phyloP scores from a whole-genome alignment of 2,329 filamentous ascomycete genomes.

The Geoglossum cookeanum region DNA sequence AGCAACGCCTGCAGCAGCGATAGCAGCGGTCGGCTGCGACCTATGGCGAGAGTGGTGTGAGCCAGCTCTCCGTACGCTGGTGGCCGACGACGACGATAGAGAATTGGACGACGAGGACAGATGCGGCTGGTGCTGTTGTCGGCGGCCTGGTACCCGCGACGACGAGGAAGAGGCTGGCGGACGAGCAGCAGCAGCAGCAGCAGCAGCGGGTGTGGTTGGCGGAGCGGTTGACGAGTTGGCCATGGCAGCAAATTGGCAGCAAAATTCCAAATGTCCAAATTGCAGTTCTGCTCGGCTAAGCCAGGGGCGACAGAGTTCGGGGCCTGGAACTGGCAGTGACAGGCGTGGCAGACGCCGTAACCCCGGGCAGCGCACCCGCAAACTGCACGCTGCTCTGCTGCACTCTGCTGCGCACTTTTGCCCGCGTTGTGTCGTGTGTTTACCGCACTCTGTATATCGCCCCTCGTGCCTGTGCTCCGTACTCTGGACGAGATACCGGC shows the following conservation, averaged over 20 bases:
- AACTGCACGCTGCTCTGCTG: no score
- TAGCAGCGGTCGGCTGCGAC: conserved; percentile 12
- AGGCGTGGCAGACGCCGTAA: not conserved
- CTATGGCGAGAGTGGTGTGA: conserved; percentile 17
- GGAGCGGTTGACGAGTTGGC: not conserved
- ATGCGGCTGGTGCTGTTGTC: not conserved
- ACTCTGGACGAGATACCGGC: no score
- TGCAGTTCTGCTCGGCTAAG: not conserved
- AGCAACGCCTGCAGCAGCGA: conserved; percentile 12
- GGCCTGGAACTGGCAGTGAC: not conserved
- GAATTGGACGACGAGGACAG: conserved; percentile 25
- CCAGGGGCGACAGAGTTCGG: not conserved
- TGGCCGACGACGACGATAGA: conserved; percentile 23
- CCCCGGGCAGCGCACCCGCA: not conserved
- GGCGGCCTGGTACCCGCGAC: not conserved
- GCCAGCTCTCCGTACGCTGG: conserved; percentile 23
- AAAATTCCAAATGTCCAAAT: not conserved
- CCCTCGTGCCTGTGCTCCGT: no score
- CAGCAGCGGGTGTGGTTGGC: not conserved
- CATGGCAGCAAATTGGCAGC: not conserved
- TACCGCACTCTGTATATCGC: no score
- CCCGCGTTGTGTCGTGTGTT: no score
- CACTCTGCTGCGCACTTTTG: no score
- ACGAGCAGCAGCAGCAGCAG: not conserved
- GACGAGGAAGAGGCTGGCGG: not conserved